A percentile compares a stretch with the other conserved stretches of the same genome.
These are phyloP conservation scores for Galerina marginata DNA, from an alignment of 768 basidiomycete genomes.

Conservation along the genomic window DNA sequence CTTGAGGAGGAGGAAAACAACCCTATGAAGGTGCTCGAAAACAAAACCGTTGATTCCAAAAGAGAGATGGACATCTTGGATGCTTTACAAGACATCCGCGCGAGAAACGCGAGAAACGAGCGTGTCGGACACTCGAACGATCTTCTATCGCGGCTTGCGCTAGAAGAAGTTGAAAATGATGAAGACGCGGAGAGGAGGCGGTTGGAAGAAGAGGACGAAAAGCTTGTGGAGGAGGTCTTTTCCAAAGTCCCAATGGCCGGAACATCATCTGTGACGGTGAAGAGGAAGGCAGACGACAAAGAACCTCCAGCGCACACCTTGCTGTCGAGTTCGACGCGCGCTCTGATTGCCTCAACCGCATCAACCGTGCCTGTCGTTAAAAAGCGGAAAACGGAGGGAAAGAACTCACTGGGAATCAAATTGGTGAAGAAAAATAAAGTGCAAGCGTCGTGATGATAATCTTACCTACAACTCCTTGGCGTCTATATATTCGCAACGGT, in stretches of 20 bases:
- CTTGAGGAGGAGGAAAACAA: slow-evolving; percentile 94
- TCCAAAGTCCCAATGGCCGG: slow-evolving; percentile 55
- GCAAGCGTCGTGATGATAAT: slow-evolving; percentile 4
- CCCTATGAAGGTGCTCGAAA: slow-evolving; percentile 96
- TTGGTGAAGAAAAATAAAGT: slow-evolving; percentile 55
- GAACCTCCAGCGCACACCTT: slow-evolving; percentile 76
- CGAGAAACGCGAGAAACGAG: slow-evolving; percentile 87
- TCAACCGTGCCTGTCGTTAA: slow-evolving; percentile 46
- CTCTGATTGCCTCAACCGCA: slow-evolving; percentile 59
- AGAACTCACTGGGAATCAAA: slow-evolving; percentile 77
- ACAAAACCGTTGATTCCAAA: slow-evolving; percentile 89
- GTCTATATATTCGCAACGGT: neutral
- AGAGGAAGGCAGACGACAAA: slow-evolving; percentile 82
- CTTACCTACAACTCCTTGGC: neutral
- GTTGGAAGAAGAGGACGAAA: slow-evolving; percentile 93
- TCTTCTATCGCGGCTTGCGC: slow-evolving; percentile 62
- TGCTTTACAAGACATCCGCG: slow-evolving; percentile 90
- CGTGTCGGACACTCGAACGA: slow-evolving; percentile 79
- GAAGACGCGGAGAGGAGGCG: slow-evolving; percentile 72
- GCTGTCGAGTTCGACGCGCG: slow-evolving; percentile 66
- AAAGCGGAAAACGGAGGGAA: slow-evolving; percentile 67
- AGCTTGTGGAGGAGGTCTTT: slow-evolving; percentile 86
- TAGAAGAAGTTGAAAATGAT: slow-evolving; percentile 77
- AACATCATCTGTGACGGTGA: slow-evolving; percentile 64
- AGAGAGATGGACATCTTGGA: slow-evolving; percentile 99